Evolutionary conservation across 768 basidiomycete species (phyloP).

Genomic region (Tylopilus felleus): DNA sequence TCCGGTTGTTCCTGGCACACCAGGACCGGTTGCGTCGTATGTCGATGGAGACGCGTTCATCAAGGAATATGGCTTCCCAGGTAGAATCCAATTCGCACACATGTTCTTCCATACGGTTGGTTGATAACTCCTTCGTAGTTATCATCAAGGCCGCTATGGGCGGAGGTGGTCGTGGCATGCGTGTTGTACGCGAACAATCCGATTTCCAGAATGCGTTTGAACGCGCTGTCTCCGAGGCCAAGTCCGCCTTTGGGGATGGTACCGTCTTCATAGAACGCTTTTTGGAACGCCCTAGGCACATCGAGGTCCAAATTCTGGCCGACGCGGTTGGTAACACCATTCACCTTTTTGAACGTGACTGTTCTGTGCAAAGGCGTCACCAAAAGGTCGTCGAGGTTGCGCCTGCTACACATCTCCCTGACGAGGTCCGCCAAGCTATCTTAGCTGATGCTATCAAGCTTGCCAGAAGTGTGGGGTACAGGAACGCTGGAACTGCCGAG

Average conservation of each 20-base stretch:
- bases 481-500: conserved; percentile 97
- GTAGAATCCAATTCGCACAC: conserved; percentile 34
- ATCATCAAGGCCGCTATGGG: conserved; percentile 99
- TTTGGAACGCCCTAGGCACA: conserved; percentile 94
- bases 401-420: conserved; percentile 90
- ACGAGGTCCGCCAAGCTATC: conserved; percentile 87
- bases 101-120: conserved; percentile 1
- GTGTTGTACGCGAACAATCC: conserved; percentile 91
- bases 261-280: conserved; percentile 99
- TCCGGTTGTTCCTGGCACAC: conserved; percentile 96
- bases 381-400: conserved; percentile 99
- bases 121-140: conserved; percentile 43
- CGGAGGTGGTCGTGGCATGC: conserved; percentile 98
- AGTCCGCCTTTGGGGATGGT: conserved; percentile 95
- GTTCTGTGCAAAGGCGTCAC: conserved; percentile 96
- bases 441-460: conserved; percentile 90
- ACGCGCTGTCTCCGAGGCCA: conserved; percentile 93
- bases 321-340: conserved; percentile 92
- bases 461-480: conserved; percentile 89
- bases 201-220: conserved; percentile 88
- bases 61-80: conserved; percentile 94
- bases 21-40: conserved; percentile 84
- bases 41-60: conserved; percentile 84
- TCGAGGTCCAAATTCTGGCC: conserved; percentile 94
- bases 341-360: conserved; percentile 98